phyloP scores from a whole-genome alignment of 805 yeast genomes.

The Priceomyces carsonii region DNA sequence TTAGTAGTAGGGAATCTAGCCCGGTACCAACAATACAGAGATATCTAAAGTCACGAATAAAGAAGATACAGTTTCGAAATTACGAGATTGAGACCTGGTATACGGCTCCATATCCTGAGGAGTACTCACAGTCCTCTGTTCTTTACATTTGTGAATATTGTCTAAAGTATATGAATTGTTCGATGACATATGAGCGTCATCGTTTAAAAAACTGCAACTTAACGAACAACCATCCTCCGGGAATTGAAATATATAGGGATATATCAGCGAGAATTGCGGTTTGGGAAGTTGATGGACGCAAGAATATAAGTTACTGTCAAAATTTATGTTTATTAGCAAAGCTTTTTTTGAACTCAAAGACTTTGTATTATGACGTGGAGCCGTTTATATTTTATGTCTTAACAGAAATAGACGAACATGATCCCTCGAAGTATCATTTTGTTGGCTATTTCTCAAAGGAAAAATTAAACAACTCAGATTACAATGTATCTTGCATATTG shows the following conservation, averaged over 20 bases:
- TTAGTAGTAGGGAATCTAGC: conserved; percentile 17
- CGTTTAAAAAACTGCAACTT: conserved; percentile 62
- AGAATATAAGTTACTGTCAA: conserved; percentile 80
- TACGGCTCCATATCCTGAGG: conserved; percentile 90
- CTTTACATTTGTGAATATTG: conserved; percentile 84
- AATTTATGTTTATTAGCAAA: conserved; percentile 88
- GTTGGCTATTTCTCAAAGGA: conserved; percentile 96
- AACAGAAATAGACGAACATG: conserved; percentile 59
- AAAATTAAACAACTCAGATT: conserved; percentile 68
- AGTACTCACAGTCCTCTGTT: conserved; percentile 61
- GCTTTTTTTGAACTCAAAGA: conserved; percentile 84
- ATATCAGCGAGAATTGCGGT: conserved; percentile 26
- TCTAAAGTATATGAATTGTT: conserved; percentile 72
- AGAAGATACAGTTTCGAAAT: conserved; percentile 67
- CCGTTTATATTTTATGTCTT: conserved; percentile 89
- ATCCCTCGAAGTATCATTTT: conserved; percentile 59
- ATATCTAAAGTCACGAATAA: conserved; percentile 38
- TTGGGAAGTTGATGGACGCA: conserved; percentile 75
- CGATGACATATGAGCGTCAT: conserved; percentile 69
- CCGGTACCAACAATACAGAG: conserved; percentile 6
- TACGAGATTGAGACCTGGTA: conserved; percentile 89
- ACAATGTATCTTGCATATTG: conserved; percentile 87
- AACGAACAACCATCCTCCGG: conserved; percentile 64
- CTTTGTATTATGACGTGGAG: conserved; percentile 92
- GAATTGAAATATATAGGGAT: conserved; percentile 43